A percentile compares a stretch with the other conserved stretches of the same genome.
Conservation (phyloP, 2,329 filamentous ascomycete species). For the Aspergillus arachidicola region DNA sequence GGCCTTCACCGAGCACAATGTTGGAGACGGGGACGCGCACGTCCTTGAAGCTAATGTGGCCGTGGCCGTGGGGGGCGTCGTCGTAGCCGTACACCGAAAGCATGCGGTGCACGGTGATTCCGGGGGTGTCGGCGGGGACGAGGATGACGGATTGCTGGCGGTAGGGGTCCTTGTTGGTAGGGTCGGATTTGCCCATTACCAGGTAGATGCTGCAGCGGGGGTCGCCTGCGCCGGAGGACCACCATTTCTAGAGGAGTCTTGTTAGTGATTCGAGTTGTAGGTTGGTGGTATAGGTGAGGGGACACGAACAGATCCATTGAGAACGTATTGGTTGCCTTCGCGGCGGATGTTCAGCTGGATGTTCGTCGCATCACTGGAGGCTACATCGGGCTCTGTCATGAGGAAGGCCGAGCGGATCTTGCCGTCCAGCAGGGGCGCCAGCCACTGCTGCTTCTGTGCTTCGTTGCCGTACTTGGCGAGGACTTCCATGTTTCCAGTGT, state of each 20-base stretch:
- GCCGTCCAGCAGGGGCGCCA: constrained; percentile 78
- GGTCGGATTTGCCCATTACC: constrained; percentile 91
- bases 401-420: constrained; percentile 87
- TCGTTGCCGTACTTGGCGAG: constrained; percentile 88
- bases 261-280: background rate
- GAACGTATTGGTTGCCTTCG: constrained; percentile 84
- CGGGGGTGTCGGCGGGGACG: constrained; percentile 77
- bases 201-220: constrained; percentile 90
- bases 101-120: constrained; percentile 93
- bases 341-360: constrained; percentile 80
- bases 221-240: constrained; percentile 94
- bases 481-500: constrained; percentile 96
- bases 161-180: constrained; percentile 75
- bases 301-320: constrained; percentile 75
- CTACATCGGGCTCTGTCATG: constrained; percentile 90
- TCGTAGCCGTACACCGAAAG: constrained; percentile 93
- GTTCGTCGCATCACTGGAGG: constrained; percentile 89
- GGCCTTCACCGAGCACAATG: constrained; percentile 88
- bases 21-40: constrained; percentile 83
- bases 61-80: constrained; percentile 97
- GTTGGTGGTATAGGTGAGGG: background rate
- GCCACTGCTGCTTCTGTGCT: constrained; percentile 81
- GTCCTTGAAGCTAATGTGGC: constrained; percentile 85
- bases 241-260: constrained; percentile 79
- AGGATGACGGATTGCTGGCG: constrained; percentile 91